A percentile compares a stretch with the other conserved stretches of the same genome.
phyloP scores from a whole-genome alignment of 73 alveolate genomes.

The Paramecium primaurelia region DNA sequence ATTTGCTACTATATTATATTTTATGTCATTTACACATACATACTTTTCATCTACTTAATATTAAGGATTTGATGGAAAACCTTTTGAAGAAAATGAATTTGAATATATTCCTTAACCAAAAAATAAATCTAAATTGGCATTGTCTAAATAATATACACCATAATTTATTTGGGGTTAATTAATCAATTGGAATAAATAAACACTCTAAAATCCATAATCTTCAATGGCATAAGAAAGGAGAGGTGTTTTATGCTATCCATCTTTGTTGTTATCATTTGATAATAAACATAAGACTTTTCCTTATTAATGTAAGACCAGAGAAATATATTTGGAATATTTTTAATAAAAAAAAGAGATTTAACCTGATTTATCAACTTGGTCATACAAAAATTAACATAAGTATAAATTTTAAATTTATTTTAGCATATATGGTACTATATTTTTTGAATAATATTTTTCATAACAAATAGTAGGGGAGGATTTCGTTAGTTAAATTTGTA shows the following conservation, averaged over 20 bases:
- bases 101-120: slow-evolving; percentile 22
- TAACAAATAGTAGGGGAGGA: neutral
- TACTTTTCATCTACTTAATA: neutral
- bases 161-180: slow-evolving; percentile 33
- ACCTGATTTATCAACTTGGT: slow-evolving; percentile 39
- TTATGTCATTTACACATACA: slow-evolving; percentile 37
- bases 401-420: neutral
- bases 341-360: neutral
- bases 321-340: neutral
- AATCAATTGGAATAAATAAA: slow-evolving; percentile 2
- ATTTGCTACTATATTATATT: neutral
- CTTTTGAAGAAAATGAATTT: slow-evolving; percentile 32
- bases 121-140: neutral
- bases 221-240: slow-evolving; percentile 48
- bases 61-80: neutral
- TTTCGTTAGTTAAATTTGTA: neutral
- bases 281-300: slow-evolving; percentile 45
- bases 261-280: slow-evolving; percentile 33
- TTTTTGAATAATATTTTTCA: neutral
- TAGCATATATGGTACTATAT: slow-evolving; percentile 37
- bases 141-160: neutral
- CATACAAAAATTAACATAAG: slow-evolving; percentile 14
- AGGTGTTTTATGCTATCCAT: slow-evolving; percentile 14
- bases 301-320: neutral
- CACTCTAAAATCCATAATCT: slow-evolving; percentile 18